A percentile compares a stretch with the other conserved stretches of the same genome.
These are phyloP conservation scores for Yamadazyma laniorum DNA, from an alignment of 805 yeast species.

Conservation along the genomic window DNA sequence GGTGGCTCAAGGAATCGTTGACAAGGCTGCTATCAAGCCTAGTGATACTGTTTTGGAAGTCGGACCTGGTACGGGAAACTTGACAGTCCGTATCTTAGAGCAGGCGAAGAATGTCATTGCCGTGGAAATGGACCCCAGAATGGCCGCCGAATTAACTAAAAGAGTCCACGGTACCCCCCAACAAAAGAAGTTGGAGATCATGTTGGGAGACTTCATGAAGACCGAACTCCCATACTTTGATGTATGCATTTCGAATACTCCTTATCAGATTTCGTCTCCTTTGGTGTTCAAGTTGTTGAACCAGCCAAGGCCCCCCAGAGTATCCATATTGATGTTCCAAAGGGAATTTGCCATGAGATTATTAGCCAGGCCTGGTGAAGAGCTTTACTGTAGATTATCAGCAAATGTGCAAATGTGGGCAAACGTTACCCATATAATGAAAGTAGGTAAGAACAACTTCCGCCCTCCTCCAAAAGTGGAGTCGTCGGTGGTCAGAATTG, in stretches of 20 bases:
- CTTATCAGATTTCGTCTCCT: conserved; percentile 96
- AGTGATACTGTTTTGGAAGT: conserved; percentile 92
- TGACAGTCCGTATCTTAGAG: conserved; percentile 89
- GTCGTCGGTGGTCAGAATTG: conserved; percentile 91
- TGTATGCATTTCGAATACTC: conserved; percentile 94
- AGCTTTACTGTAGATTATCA: conserved; percentile 85
- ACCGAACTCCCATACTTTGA: conserved; percentile 93
- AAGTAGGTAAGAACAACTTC: conserved; percentile 94
- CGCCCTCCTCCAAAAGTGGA: conserved; percentile 99
- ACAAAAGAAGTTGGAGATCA: conserved; percentile 85
- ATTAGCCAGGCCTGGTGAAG: conserved; percentile 95
- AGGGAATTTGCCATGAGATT: conserved; percentile 93
- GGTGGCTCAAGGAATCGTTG: conserved; percentile 97
- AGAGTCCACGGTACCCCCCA: conserved; percentile 97
- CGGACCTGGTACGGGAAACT: conserved; percentile 99
- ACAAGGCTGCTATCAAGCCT: conserved; percentile 89
- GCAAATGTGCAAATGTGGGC: conserved; percentile 99
- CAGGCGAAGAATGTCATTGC: conserved; percentile 94
- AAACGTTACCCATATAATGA: conserved; percentile 97
- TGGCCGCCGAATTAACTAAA: conserved; percentile 98
- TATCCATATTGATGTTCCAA: conserved; percentile 95
- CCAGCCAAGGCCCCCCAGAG: conserved; percentile 92
- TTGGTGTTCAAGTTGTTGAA: conserved; percentile 87
- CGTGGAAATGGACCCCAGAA: conserved; percentile 98
- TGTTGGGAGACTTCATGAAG: conserved; percentile 95